Base-by-base conservation (phyloP, 768 basidiomycete species). In the Clavaria fumosa region DNA sequence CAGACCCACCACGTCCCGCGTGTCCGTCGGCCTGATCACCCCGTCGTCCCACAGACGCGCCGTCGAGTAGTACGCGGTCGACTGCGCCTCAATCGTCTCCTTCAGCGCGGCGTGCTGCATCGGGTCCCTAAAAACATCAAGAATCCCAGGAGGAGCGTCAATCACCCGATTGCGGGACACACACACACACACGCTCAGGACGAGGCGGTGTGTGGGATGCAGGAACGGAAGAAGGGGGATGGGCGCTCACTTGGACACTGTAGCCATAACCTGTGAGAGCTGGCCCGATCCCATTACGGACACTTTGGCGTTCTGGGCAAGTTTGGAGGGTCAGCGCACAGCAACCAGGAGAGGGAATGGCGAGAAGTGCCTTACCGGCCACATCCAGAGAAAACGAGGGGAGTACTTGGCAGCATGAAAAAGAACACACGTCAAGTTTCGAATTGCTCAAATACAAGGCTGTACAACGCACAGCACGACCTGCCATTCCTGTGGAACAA, bases 331-430 rank as follows among this genome's bases (percentile, higher is more conserved):
- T n/a, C n/a, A n/a, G n/a, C n/a, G n/a, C n/a, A n/a, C n/a, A n/a
- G n/a, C n/a, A n/a, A n/a, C n/a, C n/a, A n/a, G n/a, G n/a, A n/a
- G n/a, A n/a, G n/a, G n/a, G n/a, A n/a, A 2, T 23, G 35, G 23
- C 12, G 34, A 17, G 43, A 27, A 23, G 23, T 3, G 31, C 61
- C 80, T 50, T 58, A 85, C 83, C 41, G 90, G 90, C 91, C 91
- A 96, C 86, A 90, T 91, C 84, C 86, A 96, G 36, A 96, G 57
- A 69, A 96, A 95, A 42, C 88, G 69, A 12, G 91, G 90, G 4
- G 84, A 88, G 58, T 93, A 96, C 77, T 90, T 35, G n/a, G n/a
- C n/a, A n/a, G n/a, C n/a, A n/a, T n/a, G n/a, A n/a, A n/a, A n/a
- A n/a, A n/a, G n/a, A 5, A 31, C 23, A 40, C 24, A 34, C n/a